Base-by-base conservation (phyloP, 2,329 filamentous ascomycete genomes). In the Neophaeococcomyces mojaviensis region DNA sequence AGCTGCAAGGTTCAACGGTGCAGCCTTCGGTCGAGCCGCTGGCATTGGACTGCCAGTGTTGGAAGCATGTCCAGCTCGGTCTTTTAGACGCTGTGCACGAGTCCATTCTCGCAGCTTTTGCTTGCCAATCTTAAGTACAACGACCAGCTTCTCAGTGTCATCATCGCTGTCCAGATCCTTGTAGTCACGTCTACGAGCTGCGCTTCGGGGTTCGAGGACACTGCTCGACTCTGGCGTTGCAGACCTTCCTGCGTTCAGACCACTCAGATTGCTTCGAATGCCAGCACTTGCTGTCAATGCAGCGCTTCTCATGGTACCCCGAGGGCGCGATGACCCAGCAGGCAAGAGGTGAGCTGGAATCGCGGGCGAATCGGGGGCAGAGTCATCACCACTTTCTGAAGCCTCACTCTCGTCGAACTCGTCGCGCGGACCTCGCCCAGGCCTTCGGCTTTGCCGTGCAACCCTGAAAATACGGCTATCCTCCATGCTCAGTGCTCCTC, bases 391-490 rank as follows among this genome's bases (percentile, higher is more conserved):
- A 61, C 87, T 94, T 22, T 95, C 88, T 39, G 90, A 87, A 1
- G 92, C 90, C 45, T 96, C 90, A 0, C 88, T 94, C 46, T 92
- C 86, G 48, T 86, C 85, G 32, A 70, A 69, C 12, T 68, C 73
- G 53, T 82, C 78, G 24, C 68, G 68, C 52, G 83, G 78, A 38
- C 77, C 73, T 45, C 82, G 74, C 40, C 76, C 73, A 13, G 50
- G 48, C 46, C 64, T 61, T n/a, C 73, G 64, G 51, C 74, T 71
- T 24, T 77, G 82, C 26, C 79, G 77, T 16, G 82, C 76, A 43
- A 84, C 79, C 68, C 95, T 95, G 70, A 85, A 94, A 4, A 97
- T 74, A 36, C 88, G 80, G 59, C 86, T 94, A 36, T 92, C 86
- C 51, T 96, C 89, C 37, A 94, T 70, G 2, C 78, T 78, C 46